Conservation (phyloP, 2,329 filamentous ascomycete genomes). For the Coniella vitis region DNA sequence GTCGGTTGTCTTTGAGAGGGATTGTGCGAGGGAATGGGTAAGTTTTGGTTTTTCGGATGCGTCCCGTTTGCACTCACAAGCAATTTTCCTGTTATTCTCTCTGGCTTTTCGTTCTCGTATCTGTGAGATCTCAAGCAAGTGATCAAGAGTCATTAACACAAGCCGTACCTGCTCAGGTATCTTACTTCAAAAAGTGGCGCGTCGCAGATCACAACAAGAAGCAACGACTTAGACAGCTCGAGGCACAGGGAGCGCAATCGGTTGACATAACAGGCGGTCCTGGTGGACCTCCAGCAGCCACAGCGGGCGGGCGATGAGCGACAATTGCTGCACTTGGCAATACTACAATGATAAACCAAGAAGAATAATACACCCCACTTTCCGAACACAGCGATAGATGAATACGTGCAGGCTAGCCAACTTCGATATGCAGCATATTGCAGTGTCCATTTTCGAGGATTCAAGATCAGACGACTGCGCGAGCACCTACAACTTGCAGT, state of each 20-base stretch:
- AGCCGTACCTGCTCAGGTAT: slow-evolving; percentile 52
- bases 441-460: no score
- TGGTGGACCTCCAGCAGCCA: slow-evolving; percentile 12
- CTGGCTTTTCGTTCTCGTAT: not conserved
- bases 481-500: no score
- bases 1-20: slow-evolving; percentile 62
- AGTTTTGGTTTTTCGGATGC: slow-evolving; percentile 30
- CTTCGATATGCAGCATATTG: no score
- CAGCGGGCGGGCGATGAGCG: not conserved
- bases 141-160: not conserved
- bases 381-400: no score
- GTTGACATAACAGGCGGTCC: slow-evolving; percentile 33
- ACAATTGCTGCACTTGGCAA: no score
- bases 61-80: no score
- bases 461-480: no score
- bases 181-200: slow-evolving; percentile 95
- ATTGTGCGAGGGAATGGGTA: slow-evolving; percentile 90
- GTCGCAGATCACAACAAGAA: slow-evolving; percentile 88
- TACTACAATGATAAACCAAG: no score
- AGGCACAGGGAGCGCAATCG: slow-evolving; percentile 63
- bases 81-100: not conserved
- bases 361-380: no score
- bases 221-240: slow-evolving; percentile 67
- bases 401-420: no score
- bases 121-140: not conserved